A percentile compares a stretch with the other conserved stretches of the same genome.
Conservation (phyloP, 164 flowering plant genomes). For the Saururus chinensis region DNA sequence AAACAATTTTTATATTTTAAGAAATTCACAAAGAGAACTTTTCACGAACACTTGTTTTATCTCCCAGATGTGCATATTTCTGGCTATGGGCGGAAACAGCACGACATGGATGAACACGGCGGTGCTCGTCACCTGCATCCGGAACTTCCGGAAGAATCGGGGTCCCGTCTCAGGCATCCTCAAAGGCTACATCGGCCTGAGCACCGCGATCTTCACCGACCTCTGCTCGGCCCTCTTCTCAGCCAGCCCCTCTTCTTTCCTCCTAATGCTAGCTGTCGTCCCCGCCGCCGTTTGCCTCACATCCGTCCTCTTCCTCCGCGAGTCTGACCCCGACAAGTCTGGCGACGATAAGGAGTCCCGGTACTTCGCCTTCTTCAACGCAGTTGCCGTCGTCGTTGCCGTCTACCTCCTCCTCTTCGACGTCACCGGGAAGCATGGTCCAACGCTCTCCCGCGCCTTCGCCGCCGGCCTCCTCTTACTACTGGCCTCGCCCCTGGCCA, state of each 20-base stretch:
- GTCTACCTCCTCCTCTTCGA: slow-evolving; percentile 30
- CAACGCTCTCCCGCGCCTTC: slow-evolving; percentile 15
- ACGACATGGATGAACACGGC: slow-evolving; percentile 99
- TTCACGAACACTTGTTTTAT: neutral
- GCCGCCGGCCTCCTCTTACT: slow-evolving; percentile 20
- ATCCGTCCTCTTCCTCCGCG: slow-evolving; percentile 62
- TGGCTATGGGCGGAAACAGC: slow-evolving; percentile 89
- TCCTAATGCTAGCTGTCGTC: slow-evolving; percentile 54
- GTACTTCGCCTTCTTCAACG: slow-evolving; percentile 27
- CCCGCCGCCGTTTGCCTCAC: slow-evolving; percentile 54
- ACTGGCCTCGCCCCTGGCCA: slow-evolving; percentile 25
- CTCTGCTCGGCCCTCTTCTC: slow-evolving; percentile 57
- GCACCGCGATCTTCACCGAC: slow-evolving; percentile 90
- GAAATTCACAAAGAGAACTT: neutral
- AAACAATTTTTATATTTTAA: neutral
- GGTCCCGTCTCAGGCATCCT: slow-evolving; percentile 87
- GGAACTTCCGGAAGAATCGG: slow-evolving; percentile 70
- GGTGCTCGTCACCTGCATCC: slow-evolving; percentile 67
- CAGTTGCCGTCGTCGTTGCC: slow-evolving; percentile 27
- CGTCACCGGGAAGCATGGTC: slow-evolving; percentile 28
- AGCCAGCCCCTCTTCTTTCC: slow-evolving; percentile 42
- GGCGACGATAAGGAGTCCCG: slow-evolving; percentile 10
- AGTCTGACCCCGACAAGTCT: slow-evolving; percentile 10
- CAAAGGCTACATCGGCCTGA: slow-evolving; percentile 73
- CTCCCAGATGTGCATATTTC: slow-evolving; percentile 61